These are phyloP conservation scores for Aureobasidium sp. DNA, from an alignment of 2,329 filamentous ascomycete species.

Conservation along the genomic window DNA sequence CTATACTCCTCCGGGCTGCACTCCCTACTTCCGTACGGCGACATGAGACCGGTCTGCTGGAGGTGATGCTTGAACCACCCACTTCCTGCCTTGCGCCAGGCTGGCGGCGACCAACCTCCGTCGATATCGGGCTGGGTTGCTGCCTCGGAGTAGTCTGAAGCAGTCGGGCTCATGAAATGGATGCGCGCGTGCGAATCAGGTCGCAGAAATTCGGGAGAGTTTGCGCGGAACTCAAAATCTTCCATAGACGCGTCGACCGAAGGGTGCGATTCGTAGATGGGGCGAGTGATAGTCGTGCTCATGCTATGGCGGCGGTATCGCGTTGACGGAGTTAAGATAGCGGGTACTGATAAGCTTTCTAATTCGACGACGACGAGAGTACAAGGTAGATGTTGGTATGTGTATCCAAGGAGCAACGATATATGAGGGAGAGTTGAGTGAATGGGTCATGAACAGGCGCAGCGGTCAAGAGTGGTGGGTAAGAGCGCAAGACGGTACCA, in stretches of 20 bases:
- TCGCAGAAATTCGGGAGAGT: constrained; percentile 48
- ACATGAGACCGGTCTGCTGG: constrained; percentile 22
- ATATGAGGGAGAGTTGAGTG: background rate
- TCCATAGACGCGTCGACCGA: constrained; percentile 53
- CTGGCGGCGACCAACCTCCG: constrained; percentile 58
- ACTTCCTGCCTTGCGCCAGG: constrained; percentile 53
- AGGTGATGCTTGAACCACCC: constrained; percentile 46
- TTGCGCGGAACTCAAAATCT: constrained; percentile 51
- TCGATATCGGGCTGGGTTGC: constrained; percentile 40
- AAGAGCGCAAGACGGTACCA: constrained; percentile 11
- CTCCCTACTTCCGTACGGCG: constrained; percentile 28
- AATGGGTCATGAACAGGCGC: constrained; percentile 1
- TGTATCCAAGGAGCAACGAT: background rate
- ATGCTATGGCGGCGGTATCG: constrained; percentile 15
- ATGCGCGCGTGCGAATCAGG: constrained; percentile 52
- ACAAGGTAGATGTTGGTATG: background rate
- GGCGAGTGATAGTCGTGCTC: constrained; percentile 15
- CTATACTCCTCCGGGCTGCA: constrained; percentile 50
- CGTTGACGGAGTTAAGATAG: constrained; percentile 11
- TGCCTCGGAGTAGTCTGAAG: constrained; percentile 39
- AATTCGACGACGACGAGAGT: background rate
- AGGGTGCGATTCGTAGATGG: constrained; percentile 48
- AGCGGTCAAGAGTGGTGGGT: constrained; percentile 4
- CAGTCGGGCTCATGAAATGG: constrained; percentile 16
- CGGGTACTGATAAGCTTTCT: constrained; percentile 1